These are phyloP conservation scores for Mycena alexandri DNA, from an alignment of 768 basidiomycete species.

Conservation along the genomic window DNA sequence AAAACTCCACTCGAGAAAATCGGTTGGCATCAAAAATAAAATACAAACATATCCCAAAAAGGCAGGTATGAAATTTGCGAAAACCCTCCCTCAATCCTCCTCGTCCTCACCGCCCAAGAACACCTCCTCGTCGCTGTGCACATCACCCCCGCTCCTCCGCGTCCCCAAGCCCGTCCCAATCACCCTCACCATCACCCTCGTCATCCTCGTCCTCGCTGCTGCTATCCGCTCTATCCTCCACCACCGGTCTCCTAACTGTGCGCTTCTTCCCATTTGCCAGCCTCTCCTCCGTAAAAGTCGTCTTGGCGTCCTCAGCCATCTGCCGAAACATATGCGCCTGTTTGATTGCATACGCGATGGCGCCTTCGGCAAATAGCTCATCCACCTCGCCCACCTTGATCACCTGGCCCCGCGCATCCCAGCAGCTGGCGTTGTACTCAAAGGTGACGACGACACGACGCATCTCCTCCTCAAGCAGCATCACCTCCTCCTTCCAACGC, in stretches of 20 bases:
- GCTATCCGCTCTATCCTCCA: neutral
- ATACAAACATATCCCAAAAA: too few species aligned
- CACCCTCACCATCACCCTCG: neutral
- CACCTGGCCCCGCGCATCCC: neutral
- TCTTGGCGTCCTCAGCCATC: too few species aligned
- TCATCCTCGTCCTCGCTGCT: neutral
- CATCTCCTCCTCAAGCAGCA: constrained; percentile 36
- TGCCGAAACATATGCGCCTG: too few species aligned
- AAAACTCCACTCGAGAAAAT: too few species aligned
- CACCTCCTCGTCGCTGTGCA: constrained; percentile 14
- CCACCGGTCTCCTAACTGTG: too few species aligned
- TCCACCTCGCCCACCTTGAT: neutral
- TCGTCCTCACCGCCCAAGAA: neutral
- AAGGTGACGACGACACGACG: constrained; percentile 8
- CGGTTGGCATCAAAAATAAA: too few species aligned
- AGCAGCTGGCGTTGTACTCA: neutral
- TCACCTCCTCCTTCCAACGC: constrained; percentile 36
- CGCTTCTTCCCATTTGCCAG: neutral
- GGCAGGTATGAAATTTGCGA: too few species aligned
- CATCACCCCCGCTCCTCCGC: neutral
- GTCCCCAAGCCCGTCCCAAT: too few species aligned
- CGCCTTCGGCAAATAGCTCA: too few species aligned
- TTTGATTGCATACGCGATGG: too few species aligned
- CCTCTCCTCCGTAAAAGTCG: too few species aligned
- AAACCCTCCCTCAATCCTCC: neutral